A percentile compares a stretch with the other conserved stretches of the same genome.
phyloP scores from a whole-genome alignment of 2,329 filamentous ascomycete genomes.

The Hymenoscyphus infarciens region DNA sequence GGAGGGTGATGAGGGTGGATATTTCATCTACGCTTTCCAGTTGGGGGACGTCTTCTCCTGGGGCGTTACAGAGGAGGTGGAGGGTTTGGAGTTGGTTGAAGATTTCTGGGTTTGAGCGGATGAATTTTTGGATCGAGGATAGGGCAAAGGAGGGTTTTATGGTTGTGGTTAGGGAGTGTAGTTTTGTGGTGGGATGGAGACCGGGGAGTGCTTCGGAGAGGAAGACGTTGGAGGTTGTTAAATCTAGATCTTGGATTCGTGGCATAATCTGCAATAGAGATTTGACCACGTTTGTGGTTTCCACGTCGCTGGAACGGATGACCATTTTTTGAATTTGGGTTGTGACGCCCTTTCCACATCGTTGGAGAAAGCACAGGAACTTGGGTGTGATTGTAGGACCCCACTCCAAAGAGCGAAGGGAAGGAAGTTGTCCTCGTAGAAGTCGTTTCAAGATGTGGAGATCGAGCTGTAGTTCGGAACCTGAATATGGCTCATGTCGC shows the following conservation, averaged over 20 bases:
- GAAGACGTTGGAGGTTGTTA: not conserved
- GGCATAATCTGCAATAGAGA: conserved; percentile 2
- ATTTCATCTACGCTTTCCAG: conserved; percentile 1
- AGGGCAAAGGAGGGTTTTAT: not conserved
- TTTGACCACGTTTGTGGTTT: not conserved
- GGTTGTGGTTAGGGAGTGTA: not conserved
- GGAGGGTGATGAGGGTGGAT: not conserved
- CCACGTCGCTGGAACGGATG: not conserved
- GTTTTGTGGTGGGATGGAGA: not conserved
- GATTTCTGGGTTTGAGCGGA: not conserved
- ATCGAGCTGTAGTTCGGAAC: conserved; percentile 3
- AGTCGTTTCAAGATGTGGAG: conserved; percentile 4
- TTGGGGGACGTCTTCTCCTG: not conserved
- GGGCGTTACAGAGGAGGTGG: not conserved
- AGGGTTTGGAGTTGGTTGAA: conserved; percentile 1
- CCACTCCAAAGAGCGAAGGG: conserved; percentile 10
- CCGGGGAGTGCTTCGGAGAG: not conserved
- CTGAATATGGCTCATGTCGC: not conserved
- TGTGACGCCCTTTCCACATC: not conserved
- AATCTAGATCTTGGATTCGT: conserved; percentile 7
- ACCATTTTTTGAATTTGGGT: not conserved
- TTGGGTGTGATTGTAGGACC: not conserved
- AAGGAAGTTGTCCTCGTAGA: not conserved
- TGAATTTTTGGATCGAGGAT: not conserved
- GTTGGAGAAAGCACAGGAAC: not conserved